A percentile compares a stretch with the other conserved stretches of the same genome.
Evolutionary conservation across 306 rosid species (phyloP).

Genomic region (Dryas alaskensis): DNA sequence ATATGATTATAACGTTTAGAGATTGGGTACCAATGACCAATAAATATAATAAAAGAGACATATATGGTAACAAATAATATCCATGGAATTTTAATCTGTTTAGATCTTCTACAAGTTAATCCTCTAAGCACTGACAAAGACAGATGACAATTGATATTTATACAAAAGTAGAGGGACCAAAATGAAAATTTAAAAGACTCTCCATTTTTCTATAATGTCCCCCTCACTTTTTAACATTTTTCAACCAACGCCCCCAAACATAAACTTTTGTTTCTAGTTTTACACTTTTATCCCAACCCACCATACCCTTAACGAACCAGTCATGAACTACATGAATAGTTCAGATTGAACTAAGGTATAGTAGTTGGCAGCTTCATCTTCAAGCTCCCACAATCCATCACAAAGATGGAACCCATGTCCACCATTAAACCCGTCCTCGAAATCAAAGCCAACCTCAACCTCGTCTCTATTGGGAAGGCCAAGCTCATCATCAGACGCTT

Average conservation of each 20-base stretch:
- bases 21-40: not conserved
- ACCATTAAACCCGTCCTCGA: conserved; percentile 26
- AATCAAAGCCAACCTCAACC: not conserved
- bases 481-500: conserved; percentile 91
- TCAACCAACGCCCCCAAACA: not conserved
- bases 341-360: conserved; percentile 65
- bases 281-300: not conserved
- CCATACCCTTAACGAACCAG: not conserved
- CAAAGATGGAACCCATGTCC: conserved; percentile 35
- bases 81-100: conserved; percentile 8
- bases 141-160: not conserved
- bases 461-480: conserved; percentile 63
- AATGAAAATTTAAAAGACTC: conserved; percentile 22
- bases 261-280: not conserved
- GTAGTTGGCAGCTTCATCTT: conserved; percentile 83
- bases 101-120: conserved; percentile 28
- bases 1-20: too few species aligned
- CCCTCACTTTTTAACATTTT: not conserved
- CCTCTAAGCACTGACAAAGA: not conserved
- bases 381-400: conserved; percentile 75
- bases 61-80: not conserved
- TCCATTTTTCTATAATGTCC: conserved; percentile 16
- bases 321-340: conserved; percentile 49
- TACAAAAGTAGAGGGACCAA: conserved; percentile 29
- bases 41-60: not conserved